Conservation (phyloP, 495 filamentous ascomycete species). For the Melanomma pulvis-pyrius region DNA sequence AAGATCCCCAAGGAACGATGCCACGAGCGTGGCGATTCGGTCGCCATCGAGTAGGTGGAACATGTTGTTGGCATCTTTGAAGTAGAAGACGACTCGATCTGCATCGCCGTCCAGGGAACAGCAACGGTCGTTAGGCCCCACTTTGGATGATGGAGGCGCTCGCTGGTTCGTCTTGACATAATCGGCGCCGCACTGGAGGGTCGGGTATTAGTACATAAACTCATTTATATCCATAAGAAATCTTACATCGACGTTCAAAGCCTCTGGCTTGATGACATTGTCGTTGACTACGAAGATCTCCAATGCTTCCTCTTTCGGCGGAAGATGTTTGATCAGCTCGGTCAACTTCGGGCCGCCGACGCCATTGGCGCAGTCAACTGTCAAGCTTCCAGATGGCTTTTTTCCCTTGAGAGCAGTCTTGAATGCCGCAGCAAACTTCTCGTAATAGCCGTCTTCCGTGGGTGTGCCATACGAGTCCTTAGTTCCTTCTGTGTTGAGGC, state of each 20-base stretch:
- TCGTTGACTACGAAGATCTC: slow-evolving; percentile 90
- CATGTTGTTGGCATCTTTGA: slow-evolving; percentile 73
- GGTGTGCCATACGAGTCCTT: slow-evolving; percentile 82
- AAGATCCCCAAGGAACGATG: slow-evolving; percentile 90
- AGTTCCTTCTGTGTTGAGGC: slow-evolving; percentile 85
- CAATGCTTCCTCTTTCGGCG: slow-evolving; percentile 63
- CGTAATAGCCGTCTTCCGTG: slow-evolving; percentile 89
- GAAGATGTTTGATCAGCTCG: slow-evolving; percentile 83
- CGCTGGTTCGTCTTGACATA: slow-evolving; percentile 97
- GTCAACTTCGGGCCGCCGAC: slow-evolving; percentile 90
- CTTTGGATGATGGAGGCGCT: slow-evolving; percentile 81
- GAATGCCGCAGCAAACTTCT: slow-evolving; percentile 83
- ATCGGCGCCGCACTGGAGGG: slow-evolving; percentile 82
- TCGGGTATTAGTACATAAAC: slow-evolving; percentile 15
- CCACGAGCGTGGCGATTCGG: slow-evolving; percentile 92
- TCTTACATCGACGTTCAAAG: slow-evolving; percentile 81
- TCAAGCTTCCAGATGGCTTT: slow-evolving; percentile 65
- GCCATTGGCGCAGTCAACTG: slow-evolving; percentile 95
- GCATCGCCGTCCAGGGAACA: slow-evolving; percentile 94
- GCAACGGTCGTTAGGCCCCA: slow-evolving; percentile 72
- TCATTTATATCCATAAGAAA: not conserved
- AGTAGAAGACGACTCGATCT: slow-evolving; percentile 95
- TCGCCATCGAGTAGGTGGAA: slow-evolving; percentile 95
- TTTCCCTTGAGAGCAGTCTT: slow-evolving; percentile 73
- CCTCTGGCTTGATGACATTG: slow-evolving; percentile 82